Percentiles rank a stretch among this genome's conserved stretches.
phyloP scores from a whole-genome alignment of 1,139 yeast species.

The Zygoascus sp. region DNA sequence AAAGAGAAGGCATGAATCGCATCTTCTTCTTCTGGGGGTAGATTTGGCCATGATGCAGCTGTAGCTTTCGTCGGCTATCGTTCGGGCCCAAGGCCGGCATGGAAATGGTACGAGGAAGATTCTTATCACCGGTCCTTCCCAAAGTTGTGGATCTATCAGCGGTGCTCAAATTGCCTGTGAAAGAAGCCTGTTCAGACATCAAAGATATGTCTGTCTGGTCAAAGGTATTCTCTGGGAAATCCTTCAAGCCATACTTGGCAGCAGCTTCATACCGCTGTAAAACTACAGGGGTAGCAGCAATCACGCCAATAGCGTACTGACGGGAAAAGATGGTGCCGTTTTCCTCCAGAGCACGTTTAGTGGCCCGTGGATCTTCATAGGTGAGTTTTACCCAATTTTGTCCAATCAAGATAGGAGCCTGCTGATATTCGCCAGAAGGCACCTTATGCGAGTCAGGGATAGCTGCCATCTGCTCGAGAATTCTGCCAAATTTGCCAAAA shows the following conservation, averaged over 20 bases:
- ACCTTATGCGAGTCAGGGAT: constrained; percentile 12
- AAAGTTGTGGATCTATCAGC: neutral
- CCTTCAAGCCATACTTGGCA: neutral
- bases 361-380: constrained; percentile 69
- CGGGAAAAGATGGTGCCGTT: constrained; percentile 73
- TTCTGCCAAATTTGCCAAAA: constrained; percentile 75
- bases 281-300: constrained; percentile 4
- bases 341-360: constrained; percentile 78
- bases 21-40: constrained; percentile 8
- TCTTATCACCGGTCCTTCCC: constrained; percentile 2
- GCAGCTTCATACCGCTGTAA: constrained; percentile 9
- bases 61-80: neutral
- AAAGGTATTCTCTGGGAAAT: neutral
- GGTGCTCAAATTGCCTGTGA: neutral
- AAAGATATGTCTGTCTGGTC: neutral
- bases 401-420: constrained; percentile 80
- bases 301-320: constrained; percentile 29
- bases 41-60: neutral
- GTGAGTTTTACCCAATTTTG: constrained; percentile 86
- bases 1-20: constrained; percentile 7
- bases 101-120: constrained; percentile 27
- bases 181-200: constrained; percentile 5
- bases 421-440: constrained; percentile 15
- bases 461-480: constrained; percentile 64
- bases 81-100: constrained; percentile 26